A percentile compares a stretch with the other conserved stretches of the same genome.
phyloP scores from a whole-genome alignment of 1,284 basidiomycete genomes.

The Pseudozyma sp. region DNA sequence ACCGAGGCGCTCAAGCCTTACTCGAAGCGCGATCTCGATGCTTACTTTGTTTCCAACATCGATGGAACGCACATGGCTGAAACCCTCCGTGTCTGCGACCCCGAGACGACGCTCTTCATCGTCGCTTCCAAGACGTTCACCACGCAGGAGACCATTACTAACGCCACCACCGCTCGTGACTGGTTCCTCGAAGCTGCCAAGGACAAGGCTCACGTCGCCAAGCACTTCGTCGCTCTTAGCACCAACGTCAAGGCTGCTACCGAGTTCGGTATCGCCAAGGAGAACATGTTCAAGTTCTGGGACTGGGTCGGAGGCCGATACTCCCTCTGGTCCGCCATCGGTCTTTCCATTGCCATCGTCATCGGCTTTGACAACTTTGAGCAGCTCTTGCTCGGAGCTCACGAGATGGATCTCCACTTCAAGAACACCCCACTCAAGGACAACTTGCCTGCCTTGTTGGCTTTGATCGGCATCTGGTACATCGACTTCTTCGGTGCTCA shows the following conservation, averaged over 20 bases:
- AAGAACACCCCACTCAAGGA: conserved; percentile 85
- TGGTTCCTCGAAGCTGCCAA: conserved; percentile 88
- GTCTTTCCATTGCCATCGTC: conserved; percentile 89
- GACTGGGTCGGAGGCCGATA: conserved; percentile 99
- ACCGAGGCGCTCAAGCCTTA: conserved; percentile 96
- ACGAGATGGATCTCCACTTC: conserved; percentile 98
- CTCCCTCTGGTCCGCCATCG: conserved; percentile 98
- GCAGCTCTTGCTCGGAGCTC: conserved; percentile 87
- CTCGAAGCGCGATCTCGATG: conserved; percentile 85
- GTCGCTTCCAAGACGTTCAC: conserved; percentile 99
- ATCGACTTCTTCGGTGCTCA: conserved; percentile 97
- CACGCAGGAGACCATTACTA: conserved; percentile 99
- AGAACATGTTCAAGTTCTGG: conserved; percentile 99
- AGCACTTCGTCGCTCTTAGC: conserved; percentile 97
- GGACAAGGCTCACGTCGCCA: conserved; percentile 88
- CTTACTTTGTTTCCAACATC: conserved; percentile 96
- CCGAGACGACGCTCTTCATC: conserved; percentile 96
- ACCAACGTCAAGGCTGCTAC: conserved; percentile 96
- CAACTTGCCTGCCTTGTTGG: conserved; percentile 92
- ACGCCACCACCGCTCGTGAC: conserved; percentile 89
- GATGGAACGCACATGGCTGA: conserved; percentile 98
- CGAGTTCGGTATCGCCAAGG: conserved; percentile 89
- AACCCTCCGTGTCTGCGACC: conserved; percentile 82
- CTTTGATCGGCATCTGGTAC: conserved; percentile 96
- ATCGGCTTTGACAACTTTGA: conserved; percentile 96